Base-by-base conservation (phyloP, 495 filamentous ascomycete species). In the Penicillium cinerascens region DNA sequence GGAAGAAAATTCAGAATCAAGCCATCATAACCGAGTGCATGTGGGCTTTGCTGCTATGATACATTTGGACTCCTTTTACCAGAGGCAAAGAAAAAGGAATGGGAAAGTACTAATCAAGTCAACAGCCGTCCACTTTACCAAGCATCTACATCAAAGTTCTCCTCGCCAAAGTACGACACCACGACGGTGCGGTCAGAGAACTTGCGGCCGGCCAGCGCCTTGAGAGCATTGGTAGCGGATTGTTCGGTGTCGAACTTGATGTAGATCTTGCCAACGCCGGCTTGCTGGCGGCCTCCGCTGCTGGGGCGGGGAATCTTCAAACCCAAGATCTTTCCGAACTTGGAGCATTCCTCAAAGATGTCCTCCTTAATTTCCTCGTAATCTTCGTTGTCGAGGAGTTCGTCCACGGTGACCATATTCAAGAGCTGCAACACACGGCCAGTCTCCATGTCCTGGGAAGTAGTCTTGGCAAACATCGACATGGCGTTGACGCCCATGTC, bases 401-500 rank as follows among this genome's bases (percentile, higher is more conserved):
- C 93, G 51, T 97, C 95, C 0, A 89, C 78, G 0, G 93, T 99
- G 21, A 97, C 92, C 93, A 97, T 97, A 72, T 99, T 99, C 59
- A 97, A 75, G 40, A 99, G 73, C 70, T 95, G 90, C 52, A 99
- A 63, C 13, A 99, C 92, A 40, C 91, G 82, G 49, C 85, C 82
- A 40, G 82, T 82, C 52, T 92, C 88, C 35, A 87, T 66, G 52
- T 91, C 86, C 39, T 79, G 78, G 27, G 87, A 88, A 7, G 88
- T 92, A 33, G 92, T 96, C 40, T 92, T 91, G 27, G 93, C 93
- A 63, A 99, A 91, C 89, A 97, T 92, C 25, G 91, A 93, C 90
- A 99, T 97, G 55, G 92, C 95, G 56, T 95, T 96, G 54, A 97
- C 92, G 22, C 92, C 86, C 86, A 96, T 92, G 59, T 97, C 93